phyloP scores from a whole-genome alignment of 441 rosid species.

The Rhodomyrtus psidioides region DNA sequence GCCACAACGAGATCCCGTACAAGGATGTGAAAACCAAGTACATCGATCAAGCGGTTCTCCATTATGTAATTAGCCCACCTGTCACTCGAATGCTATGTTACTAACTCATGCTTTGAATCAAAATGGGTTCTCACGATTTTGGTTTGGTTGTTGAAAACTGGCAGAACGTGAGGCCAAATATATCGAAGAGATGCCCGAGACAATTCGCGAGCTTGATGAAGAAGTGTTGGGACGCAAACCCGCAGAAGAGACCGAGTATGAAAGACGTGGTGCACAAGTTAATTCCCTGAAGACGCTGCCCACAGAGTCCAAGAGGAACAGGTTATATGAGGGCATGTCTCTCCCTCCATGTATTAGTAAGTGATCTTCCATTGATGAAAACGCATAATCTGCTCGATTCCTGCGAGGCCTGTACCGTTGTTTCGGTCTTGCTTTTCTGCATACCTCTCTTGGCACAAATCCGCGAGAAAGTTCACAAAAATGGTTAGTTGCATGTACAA shows the following conservation, averaged over 20 bases:
- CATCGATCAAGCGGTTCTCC: background rate
- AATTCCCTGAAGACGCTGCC: background rate
- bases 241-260: background rate
- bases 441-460: background rate
- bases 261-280: background rate
- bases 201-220: background rate
- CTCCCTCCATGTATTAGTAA: too few species aligned
- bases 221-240: background rate
- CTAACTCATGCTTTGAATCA: background rate
- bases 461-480: background rate
- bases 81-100: background rate
- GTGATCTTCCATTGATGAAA: too few species aligned
- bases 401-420: too few species aligned
- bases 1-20: background rate
- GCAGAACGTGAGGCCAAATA: background rate
- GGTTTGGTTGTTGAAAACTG: background rate
- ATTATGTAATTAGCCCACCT: background rate
- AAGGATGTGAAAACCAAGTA: background rate
- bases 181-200: background rate
- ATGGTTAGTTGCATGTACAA: background rate
- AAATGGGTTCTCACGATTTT: background rate
- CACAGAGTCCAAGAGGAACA: background rate
- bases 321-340: too few species aligned
- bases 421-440: background rate
- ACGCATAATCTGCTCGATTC: too few species aligned